These are phyloP conservation scores for Musa balbisiana DNA, from an alignment of 202 grass and related monocot genomes.

Conservation along the genomic window DNA sequence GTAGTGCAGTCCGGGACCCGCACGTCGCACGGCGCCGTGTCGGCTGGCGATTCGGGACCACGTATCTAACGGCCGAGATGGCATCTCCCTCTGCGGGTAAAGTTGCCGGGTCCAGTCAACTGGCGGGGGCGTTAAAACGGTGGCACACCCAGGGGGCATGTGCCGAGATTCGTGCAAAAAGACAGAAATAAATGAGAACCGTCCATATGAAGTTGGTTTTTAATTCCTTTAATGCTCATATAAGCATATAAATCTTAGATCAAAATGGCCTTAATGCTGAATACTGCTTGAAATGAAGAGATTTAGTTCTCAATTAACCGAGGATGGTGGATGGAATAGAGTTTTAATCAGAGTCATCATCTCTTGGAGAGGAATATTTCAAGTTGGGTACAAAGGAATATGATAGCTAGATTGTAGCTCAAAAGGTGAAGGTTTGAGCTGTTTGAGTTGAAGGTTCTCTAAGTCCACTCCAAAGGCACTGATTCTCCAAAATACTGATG, in stretches of 20 bases:
- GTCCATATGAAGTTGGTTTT: not conserved
- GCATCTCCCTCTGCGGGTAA: not conserved
- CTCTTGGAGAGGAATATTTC: not conserved
- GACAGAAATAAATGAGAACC: not conserved
- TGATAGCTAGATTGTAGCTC: not conserved
- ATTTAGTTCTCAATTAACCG: too few relatives aligned
- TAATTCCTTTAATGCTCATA: too few relatives aligned
- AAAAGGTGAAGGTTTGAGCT: not conserved
- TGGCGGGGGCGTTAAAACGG: too few relatives aligned
- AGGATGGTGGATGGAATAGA: too few relatives aligned
- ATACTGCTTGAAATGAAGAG: too few relatives aligned
- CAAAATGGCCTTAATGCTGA: too few relatives aligned
- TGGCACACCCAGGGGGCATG: conserved; percentile 1
- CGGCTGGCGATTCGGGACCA: not conserved
- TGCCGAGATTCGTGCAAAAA: conserved; percentile 19
- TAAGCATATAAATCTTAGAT: too few relatives aligned
- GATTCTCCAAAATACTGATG: too few relatives aligned
- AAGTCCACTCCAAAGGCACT: too few relatives aligned
- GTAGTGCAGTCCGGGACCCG: not conserved
- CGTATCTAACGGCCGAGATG: not conserved
- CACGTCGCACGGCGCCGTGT: not conserved
- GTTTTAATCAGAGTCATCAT: not conserved
- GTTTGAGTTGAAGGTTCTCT: too few relatives aligned
- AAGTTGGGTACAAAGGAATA: not conserved
- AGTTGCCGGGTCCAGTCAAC: not conserved